These are phyloP conservation scores for Miamiensis avidus DNA, from an alignment of 169 alveolate species.

Conservation along the genomic window DNA sequence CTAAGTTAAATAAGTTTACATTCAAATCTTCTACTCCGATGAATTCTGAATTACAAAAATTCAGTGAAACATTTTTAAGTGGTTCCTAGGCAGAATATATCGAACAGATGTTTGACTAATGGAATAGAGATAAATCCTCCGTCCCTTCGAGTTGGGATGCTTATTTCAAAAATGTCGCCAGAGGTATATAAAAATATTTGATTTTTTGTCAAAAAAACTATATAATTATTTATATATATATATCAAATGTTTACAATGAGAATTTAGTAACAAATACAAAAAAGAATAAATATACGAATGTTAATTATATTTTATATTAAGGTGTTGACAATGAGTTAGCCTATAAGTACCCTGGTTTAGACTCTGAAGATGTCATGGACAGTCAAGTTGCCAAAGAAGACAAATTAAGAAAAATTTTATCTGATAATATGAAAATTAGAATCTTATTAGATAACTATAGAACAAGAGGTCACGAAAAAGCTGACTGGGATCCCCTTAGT, in stretches of 20 bases:
- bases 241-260: too few relatives aligned
- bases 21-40: background rate
- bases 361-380: background rate
- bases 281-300: too few relatives aligned
- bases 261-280: too few relatives aligned
- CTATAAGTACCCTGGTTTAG: constrained; percentile 13
- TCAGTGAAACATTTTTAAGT: constrained; percentile 34
- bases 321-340: constrained; percentile 24
- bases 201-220: too few relatives aligned
- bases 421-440: constrained; percentile 44
- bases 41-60: constrained; percentile 30
- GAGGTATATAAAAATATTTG: background rate
- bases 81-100: constrained; percentile 42
- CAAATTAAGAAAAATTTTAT: constrained; percentile 13
- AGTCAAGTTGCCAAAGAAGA: constrained; percentile 17
- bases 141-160: constrained; percentile 52
- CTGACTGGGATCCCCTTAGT: constrained; percentile 65
- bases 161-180: constrained; percentile 38
- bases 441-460: constrained; percentile 35
- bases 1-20: too few relatives aligned
- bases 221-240: too few relatives aligned
- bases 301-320: too few relatives aligned
- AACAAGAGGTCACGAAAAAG: constrained; percentile 59
- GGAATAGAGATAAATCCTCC: constrained; percentile 40
- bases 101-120: constrained; percentile 43